phyloP scores from a whole-genome alignment of 2,329 filamentous ascomycete species.

The Fusarium tuaranense region DNA sequence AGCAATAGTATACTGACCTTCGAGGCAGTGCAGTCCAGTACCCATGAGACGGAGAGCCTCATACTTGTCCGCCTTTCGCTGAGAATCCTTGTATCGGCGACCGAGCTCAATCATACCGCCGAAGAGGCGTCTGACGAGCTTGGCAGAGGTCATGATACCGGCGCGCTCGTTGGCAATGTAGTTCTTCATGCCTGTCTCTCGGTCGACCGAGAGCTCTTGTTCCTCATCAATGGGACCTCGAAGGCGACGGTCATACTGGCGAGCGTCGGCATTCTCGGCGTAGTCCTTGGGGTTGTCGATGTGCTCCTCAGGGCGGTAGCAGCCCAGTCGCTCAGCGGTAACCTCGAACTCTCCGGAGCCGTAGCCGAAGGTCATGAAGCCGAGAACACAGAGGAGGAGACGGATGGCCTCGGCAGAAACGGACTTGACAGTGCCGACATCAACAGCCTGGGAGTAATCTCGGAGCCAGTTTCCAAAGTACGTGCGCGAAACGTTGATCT shows the following conservation, averaged over 20 bases:
- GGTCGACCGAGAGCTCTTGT: constrained; percentile 83
- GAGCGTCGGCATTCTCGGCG: constrained; percentile 87
- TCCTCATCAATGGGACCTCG: constrained; percentile 84
- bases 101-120: constrained; percentile 81
- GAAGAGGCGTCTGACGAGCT: constrained; percentile 81
- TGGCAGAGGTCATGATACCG: constrained; percentile 84
- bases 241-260: constrained; percentile 82
- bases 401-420: constrained; percentile 93
- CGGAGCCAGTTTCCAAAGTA: constrained; percentile 97
- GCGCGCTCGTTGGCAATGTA: constrained; percentile 90
- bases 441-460: constrained; percentile 94
- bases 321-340: constrained; percentile 83
- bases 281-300: constrained; percentile 89
- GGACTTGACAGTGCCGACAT: constrained; percentile 91
- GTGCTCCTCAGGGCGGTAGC: constrained; percentile 82
- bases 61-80: constrained; percentile 78
- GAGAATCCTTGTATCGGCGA: constrained; percentile 71
- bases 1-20: constrained; percentile 61
- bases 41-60: constrained; percentile 89
- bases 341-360: constrained; percentile 88
- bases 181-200: constrained; percentile 84
- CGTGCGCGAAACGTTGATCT: constrained; percentile 87
- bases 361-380: constrained; percentile 90
- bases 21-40: constrained; percentile 89
- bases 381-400: constrained; percentile 87